phyloP scores from a whole-genome alignment of 306 rosid genomes.

The Geum urbanum region DNA sequence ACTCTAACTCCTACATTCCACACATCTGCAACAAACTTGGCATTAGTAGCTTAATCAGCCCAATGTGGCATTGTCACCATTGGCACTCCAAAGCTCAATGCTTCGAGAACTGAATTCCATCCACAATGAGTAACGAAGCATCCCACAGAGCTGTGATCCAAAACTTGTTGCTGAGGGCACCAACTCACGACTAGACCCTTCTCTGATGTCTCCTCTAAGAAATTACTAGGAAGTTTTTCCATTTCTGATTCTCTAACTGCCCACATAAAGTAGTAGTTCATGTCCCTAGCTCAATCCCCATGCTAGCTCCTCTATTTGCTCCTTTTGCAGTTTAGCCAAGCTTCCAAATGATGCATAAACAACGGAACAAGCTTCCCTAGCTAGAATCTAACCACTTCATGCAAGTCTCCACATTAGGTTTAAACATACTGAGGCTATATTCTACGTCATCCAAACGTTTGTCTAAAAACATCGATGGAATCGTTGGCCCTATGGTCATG shows the following conservation, averaged over 20 bases:
- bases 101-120: slow-evolving; percentile 33
- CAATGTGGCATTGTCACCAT: slow-evolving; percentile 27
- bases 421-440: slow-evolving; percentile 12
- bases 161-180: slow-evolving; percentile 20
- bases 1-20: slow-evolving; percentile 26
- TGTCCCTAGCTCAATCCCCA: neutral
- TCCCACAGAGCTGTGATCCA: slow-evolving; percentile 20
- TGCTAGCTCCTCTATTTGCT: slow-evolving; percentile 28
- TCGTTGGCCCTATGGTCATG: slow-evolving; percentile 22
- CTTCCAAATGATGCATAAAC: slow-evolving; percentile 33
- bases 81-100: slow-evolving; percentile 24
- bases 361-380: slow-evolving; percentile 13
- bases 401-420: neutral
- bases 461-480: slow-evolving; percentile 28
- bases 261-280: slow-evolving; percentile 18
- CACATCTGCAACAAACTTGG: slow-evolving; percentile 21
- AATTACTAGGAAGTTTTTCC: slow-evolving; percentile 20
- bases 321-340: neutral
- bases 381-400: slow-evolving; percentile 24
- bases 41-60: slow-evolving; percentile 26
- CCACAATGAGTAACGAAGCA: slow-evolving; percentile 34
- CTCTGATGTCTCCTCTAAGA: slow-evolving; percentile 11
- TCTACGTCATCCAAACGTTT: slow-evolving; percentile 1
- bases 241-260: slow-evolving; percentile 17
- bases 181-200: slow-evolving; percentile 24